Conservation (phyloP, 257 asterid genomes). For the Salvia splendens region DNA sequence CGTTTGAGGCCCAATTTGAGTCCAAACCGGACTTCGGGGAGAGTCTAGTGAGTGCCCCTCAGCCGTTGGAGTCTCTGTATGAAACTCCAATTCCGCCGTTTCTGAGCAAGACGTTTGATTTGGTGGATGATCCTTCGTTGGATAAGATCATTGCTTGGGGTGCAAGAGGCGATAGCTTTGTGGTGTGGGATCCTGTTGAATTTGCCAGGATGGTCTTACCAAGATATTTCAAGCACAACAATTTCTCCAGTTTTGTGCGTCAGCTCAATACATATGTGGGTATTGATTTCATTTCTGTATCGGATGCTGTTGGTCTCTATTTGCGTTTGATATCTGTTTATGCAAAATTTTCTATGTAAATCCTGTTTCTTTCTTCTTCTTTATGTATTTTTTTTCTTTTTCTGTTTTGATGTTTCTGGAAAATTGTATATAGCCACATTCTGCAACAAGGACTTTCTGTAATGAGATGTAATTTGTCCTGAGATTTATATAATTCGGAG, state of each 20-base stretch:
- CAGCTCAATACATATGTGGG: slow-evolving; percentile 74
- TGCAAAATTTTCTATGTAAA: slow-evolving; percentile 1
- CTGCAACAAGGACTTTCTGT: slow-evolving; percentile 24
- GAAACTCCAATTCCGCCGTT: slow-evolving; percentile 28
- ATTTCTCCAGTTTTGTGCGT: slow-evolving; percentile 33
- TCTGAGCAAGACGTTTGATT: slow-evolving; percentile 27
- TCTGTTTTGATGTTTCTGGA: slow-evolving; percentile 24
- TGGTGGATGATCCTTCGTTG: slow-evolving; percentile 21
- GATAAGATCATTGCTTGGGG: slow-evolving; percentile 27
- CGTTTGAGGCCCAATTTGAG: slow-evolving; percentile 32
- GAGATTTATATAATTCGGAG: slow-evolving; percentile 25
- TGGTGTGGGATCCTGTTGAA: slow-evolving; percentile 30
- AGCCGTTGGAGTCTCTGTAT: slow-evolving; percentile 51
- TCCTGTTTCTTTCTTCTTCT: background rate
- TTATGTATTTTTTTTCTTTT: slow-evolving; percentile 7
- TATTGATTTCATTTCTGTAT: slow-evolving; percentile 32
- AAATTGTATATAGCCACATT: slow-evolving; percentile 25
- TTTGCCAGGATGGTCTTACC: slow-evolving; percentile 28
- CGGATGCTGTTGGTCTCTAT: slow-evolving; percentile 11
- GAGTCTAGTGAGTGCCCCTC: slow-evolving; percentile 54
- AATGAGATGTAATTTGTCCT: slow-evolving; percentile 31
- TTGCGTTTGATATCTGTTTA: background rate
- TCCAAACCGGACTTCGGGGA: slow-evolving; percentile 7
- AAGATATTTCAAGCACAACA: slow-evolving; percentile 32
- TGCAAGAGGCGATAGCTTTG: slow-evolving; percentile 17